Base-by-base conservation (phyloP, 345 rosid species). In the Lagerstroemia speciosa region DNA sequence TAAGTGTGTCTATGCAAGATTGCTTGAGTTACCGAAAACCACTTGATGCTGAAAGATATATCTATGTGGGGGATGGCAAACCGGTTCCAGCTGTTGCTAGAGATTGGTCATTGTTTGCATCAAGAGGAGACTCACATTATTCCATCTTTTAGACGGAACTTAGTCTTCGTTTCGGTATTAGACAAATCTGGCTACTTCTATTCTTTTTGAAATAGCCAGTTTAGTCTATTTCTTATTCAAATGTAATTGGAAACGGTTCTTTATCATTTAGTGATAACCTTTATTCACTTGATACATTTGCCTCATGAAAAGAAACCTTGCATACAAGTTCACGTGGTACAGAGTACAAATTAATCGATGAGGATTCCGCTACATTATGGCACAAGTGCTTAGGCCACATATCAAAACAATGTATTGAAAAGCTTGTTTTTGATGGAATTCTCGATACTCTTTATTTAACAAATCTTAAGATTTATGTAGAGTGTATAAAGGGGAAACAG, bases 401-500 rank as follows among this genome's bases (percentile, higher is more conserved):
- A 5, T 70, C 67, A 31, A 70, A 70, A 55, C 24, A 33, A 17
- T 30, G 67, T 34, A 48, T 71, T 1, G n/a, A n/a, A 33, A 64
- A 5, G 22, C 62, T 65, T 52, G 69, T 71, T 63, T 71, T 71
- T 0, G 34, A 53, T 20, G 67, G n/a, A 24, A 73, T 68, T 62
- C 52, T 73, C 1, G 65, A 73, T 68, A 6, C 55, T 66, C 64
- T 62, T 31, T 50, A 73, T 50, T 62, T 73, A 9, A 19, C 57
- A 63, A 20, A 68, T 30, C 52, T 68, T 20, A 58, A 73, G 9
- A 30, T 57, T 1, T 73, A 45, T 24, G 31, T 73, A 45, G 37
- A 68, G 10, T 73, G 68, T 11, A 68, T 73, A 16, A 64, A 64
- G 46, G 69, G 77, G 46, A 74, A 69, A 74, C 55, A 74, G 24